These are phyloP conservation scores for Calonectria pteridis DNA, from an alignment of 2,329 filamentous ascomycete genomes.

Conservation along the genomic window DNA sequence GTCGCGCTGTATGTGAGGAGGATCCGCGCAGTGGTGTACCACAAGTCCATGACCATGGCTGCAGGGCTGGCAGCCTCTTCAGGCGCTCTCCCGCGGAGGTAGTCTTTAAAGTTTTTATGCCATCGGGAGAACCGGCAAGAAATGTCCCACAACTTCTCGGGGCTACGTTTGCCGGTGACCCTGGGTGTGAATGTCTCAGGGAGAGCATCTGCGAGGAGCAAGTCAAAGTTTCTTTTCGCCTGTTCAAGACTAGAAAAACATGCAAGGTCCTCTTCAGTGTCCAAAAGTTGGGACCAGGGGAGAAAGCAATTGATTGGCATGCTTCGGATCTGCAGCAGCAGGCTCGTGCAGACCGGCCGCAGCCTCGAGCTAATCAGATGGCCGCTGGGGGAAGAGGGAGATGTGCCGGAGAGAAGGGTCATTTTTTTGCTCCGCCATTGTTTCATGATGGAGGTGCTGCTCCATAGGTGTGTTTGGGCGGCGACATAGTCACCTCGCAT, in stretches of 20 bases:
- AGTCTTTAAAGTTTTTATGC: conserved; percentile 18
- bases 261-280: background rate
- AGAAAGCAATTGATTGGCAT: conserved; percentile 15
- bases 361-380: conserved; percentile 29
- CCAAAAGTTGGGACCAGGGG: conserved; percentile 9
- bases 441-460: conserved; percentile 26
- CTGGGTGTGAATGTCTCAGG: conserved; percentile 19
- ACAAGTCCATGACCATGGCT: conserved; percentile 25
- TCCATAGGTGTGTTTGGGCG: conserved; percentile 29
- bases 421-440: conserved; percentile 23
- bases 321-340: conserved; percentile 28
- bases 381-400: conserved; percentile 31
- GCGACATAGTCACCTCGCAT: conserved; percentile 31
- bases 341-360: conserved; percentile 26
- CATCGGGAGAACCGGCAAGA: conserved; percentile 13
- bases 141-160: background rate
- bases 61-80: conserved; percentile 14
- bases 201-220: conserved; percentile 22
- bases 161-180: background rate
- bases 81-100: background rate
- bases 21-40: conserved; percentile 25
- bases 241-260: conserved; percentile 24
- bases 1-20: conserved; percentile 16
- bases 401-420: conserved; percentile 18
- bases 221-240: conserved; percentile 26